phyloP scores from a whole-genome alignment of 331 rosid genomes.

The Quercus lobata region DNA sequence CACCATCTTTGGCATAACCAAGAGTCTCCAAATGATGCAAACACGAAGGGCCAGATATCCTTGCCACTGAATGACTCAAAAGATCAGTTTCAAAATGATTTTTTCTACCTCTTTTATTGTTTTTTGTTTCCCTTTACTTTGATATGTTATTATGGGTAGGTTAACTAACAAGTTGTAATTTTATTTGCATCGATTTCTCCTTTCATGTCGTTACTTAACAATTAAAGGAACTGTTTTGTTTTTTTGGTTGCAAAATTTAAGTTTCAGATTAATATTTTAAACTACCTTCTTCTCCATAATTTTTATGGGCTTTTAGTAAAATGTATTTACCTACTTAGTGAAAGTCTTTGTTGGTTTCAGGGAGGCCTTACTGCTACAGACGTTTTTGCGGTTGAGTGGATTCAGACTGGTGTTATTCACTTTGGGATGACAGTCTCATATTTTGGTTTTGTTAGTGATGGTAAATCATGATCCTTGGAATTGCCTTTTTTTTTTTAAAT shows the following conservation, averaged over 20 bases:
- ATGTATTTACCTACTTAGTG: slow-evolving; percentile 9
- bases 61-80: too few relatives aligned
- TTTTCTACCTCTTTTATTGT: too few relatives aligned
- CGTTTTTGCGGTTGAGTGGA: slow-evolving; percentile 97
- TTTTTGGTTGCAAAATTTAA: not conserved
- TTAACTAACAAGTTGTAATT: not conserved
- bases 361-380: slow-evolving; percentile 99
- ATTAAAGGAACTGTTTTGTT: too few relatives aligned
- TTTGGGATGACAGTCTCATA: slow-evolving; percentile 96
- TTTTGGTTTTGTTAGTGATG: slow-evolving; percentile 95
- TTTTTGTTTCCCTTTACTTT: too few relatives aligned
- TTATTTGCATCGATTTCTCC: not conserved
- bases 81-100: too few relatives aligned
- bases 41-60: too few relatives aligned
- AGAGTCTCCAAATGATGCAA: too few relatives aligned
- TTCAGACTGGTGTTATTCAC: slow-evolving; percentile 77
- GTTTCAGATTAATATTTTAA: not conserved
- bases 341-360: slow-evolving; percentile 49
- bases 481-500: not conserved
- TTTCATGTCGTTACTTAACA: not conserved
- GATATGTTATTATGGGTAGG: too few relatives aligned
- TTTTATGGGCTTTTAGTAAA: not conserved
- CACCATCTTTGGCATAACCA: too few relatives aligned
- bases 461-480: slow-evolving; percentile 41
- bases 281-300: not conserved